phyloP scores from a whole-genome alignment of 495 filamentous ascomycete genomes.

The Penicillium cosmopolitanum region DNA sequence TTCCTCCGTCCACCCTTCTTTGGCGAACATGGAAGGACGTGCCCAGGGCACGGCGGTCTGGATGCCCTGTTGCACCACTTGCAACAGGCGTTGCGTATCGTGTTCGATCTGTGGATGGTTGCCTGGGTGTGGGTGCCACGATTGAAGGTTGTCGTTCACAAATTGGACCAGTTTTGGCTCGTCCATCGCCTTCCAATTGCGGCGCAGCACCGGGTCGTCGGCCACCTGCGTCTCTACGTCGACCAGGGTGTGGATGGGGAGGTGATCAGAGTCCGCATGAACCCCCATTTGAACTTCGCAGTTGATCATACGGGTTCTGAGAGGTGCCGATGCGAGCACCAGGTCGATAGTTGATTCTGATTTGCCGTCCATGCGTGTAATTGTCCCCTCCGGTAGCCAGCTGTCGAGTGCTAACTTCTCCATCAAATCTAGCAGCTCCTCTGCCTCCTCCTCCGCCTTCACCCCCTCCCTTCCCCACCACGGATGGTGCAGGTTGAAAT shows the following conservation, averaged over 20 bases:
- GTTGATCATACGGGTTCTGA: neutral
- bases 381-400: conserved; percentile 5
- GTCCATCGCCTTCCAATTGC: conserved; percentile 23
- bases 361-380: conserved; percentile 4
- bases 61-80: conserved; percentile 6
- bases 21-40: conserved; percentile 8
- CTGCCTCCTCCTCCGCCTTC: neutral
- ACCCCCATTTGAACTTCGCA: conserved; percentile 1
- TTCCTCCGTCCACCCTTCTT: conserved; percentile 12
- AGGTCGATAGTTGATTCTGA: conserved; percentile 18
- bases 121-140: neutral
- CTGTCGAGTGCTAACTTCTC: conserved; percentile 5
- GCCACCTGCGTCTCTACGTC: neutral
- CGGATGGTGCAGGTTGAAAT: conserved; percentile 32
- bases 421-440: conserved; percentile 6
- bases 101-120: conserved; percentile 6
- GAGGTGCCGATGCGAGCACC: neutral
- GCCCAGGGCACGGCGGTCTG: conserved; percentile 14
- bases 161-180: conserved; percentile 9
- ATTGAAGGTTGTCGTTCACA: neutral
- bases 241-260: conserved; percentile 9
- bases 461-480: conserved; percentile 13
- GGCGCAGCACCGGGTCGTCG: neutral
- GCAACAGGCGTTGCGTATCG: neutral
- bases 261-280: conserved; percentile 16